Conservation (phyloP, 345 rosid genomes). For the Ceriops tagal region DNA sequence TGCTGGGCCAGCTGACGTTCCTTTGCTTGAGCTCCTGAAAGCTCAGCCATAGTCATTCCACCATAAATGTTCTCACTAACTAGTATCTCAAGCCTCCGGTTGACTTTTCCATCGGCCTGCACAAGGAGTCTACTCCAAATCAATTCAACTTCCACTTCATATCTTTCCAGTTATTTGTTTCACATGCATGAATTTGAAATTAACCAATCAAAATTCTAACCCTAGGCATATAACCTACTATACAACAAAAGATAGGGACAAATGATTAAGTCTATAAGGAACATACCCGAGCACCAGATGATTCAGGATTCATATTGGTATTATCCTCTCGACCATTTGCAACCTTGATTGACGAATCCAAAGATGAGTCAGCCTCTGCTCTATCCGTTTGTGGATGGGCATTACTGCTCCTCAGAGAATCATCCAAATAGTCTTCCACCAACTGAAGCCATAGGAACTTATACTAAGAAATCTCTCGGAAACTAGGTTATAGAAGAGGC, state of each 20-base stretch:
- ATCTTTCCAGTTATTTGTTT: not conserved
- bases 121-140: not conserved
- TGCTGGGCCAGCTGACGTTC: constrained; percentile 55
- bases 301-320: constrained; percentile 10
- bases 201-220: not conserved
- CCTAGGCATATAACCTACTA: not conserved
- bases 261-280: not conserved
- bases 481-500: not conserved
- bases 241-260: not conserved
- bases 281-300: constrained; percentile 38
- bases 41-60: constrained; percentile 54
- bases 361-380: constrained; percentile 20
- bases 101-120: constrained; percentile 46
- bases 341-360: constrained; percentile 19
- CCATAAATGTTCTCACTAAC: constrained; percentile 45
- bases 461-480: not conserved
- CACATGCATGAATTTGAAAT: not conserved
- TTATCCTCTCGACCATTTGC: constrained; percentile 32
- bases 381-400: constrained; percentile 19
- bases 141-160: not conserved
- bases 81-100: constrained; percentile 51
- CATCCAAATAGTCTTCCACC: constrained; percentile 39
- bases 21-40: constrained; percentile 49
- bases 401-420: constrained; percentile 19
- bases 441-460: constrained; percentile 34